Base-by-base conservation (phyloP, 805 yeast species). In the Saccharomyces eubayanus region DNA sequence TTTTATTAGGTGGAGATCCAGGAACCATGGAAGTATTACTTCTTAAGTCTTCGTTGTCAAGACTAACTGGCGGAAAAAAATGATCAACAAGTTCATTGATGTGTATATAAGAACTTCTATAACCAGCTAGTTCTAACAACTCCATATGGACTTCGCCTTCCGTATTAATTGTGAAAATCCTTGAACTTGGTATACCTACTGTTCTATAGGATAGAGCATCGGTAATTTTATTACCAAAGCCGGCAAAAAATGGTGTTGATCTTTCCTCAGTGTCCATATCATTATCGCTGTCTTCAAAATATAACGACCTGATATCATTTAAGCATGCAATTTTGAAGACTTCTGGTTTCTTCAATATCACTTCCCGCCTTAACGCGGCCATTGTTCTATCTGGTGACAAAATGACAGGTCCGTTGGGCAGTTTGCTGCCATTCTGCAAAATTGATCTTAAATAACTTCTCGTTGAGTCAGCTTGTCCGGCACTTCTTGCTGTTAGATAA, bases 101-200 rank as follows among this genome's bases (percentile, higher is more conserved):
- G 58, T 84, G 84, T 50, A 94, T 81, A 67, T 94, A 94, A 0
- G 96, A 84, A 51, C 94, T 84, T 65, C 81, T 87, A 69, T 87
- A 89, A 2, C 99, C 99, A 0, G 97, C 95, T 64, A 94, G 76
- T 67, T 94, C 98, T 52, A 94, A 75, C 58, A 94, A 77, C 70
- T 94, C 99, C 96, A 94, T 87, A 73, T 89, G 96, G 46, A 94
- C 99, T 59, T 94, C 98, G 2, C 97, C 97, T 57, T 88, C 89
- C 1, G 98, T 91, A 64, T 94, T 92, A 62, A 94, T 94, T 6
- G 99, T 94, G 67, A 94, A 94, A 45, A 94, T 91, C 57, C 96
- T 77, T 43, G 97, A 92, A 20, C 95, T 83, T 1, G 99, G 98
- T 9, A 94, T 87, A 4, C 94, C 90, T 6, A 94, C 98, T 9